These are phyloP conservation scores for Juglanconis sp. DNA, from an alignment of 2,329 filamentous ascomycete species.

Conservation along the genomic window DNA sequence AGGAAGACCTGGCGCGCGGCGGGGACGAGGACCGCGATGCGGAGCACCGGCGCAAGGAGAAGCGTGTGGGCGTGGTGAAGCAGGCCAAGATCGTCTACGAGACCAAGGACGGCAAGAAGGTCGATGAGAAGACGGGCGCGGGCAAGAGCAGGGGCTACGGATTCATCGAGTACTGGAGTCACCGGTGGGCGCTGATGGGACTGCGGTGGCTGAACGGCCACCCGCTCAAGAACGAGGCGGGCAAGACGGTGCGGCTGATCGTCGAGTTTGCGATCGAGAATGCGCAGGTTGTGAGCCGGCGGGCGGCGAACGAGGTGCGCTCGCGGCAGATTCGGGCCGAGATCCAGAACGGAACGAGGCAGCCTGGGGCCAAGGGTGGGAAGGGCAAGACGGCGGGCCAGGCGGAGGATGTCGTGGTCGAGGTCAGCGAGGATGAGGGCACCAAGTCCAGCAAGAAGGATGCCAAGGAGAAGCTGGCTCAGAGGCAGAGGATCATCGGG, in stretches of 20 bases:
- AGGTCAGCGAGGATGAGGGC: background rate
- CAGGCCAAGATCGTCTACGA: conserved; percentile 97
- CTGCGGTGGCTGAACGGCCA: conserved; percentile 89
- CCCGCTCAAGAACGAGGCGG: conserved; percentile 55
- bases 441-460: conserved; percentile 21
- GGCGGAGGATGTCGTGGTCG: conserved; percentile 20
- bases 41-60: conserved; percentile 73
- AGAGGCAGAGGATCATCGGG: conserved; percentile 74
- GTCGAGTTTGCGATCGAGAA: conserved; percentile 99
- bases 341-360: background rate
- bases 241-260: conserved; percentile 84
- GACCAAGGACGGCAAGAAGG: conserved; percentile 78
- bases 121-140: conserved; percentile 70
- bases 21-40: conserved; percentile 77
- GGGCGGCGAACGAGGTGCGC: conserved; percentile 60
- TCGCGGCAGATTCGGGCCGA: conserved; percentile 18
- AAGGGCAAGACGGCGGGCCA: conserved; percentile 19
- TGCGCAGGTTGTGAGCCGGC: conserved; percentile 84
- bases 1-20: conserved; percentile 80
- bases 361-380: conserved; percentile 11
- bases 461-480: conserved; percentile 34
- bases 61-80: conserved; percentile 81
- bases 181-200: conserved; percentile 92
- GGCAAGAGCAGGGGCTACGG: conserved; percentile 90
- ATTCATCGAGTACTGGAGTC: conserved; percentile 93